Evolutionary conservation across 331 rosid genomes (phyloP).

Genomic region (Rhamnella rubrinervis): DNA sequence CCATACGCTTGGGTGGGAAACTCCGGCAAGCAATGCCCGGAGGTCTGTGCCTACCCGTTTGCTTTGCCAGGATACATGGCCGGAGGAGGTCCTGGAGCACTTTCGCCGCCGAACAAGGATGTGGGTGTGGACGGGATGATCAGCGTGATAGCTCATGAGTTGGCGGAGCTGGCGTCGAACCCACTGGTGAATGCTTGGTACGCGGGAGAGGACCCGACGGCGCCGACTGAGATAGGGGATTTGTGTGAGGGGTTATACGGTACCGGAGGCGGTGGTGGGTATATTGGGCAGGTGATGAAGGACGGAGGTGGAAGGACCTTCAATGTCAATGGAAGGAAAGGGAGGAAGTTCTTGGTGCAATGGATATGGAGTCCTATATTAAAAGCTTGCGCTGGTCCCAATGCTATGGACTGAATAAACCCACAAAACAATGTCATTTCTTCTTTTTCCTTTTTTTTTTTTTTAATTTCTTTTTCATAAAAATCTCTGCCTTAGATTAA

Average conservation of each 20-base stretch:
- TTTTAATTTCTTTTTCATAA: not conserved
- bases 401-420: slow-evolving; percentile 38
- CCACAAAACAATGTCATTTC: not conserved
- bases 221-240: slow-evolving; percentile 86
- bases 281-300: slow-evolving; percentile 70
- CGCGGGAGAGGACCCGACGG: slow-evolving; percentile 89
- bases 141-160: slow-evolving; percentile 77
- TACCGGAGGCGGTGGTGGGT: slow-evolving; percentile 82
- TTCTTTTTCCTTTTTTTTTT: not conserved
- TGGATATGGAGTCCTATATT: slow-evolving; percentile 84
- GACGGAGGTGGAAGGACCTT: slow-evolving; percentile 54
- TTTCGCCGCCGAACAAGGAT: slow-evolving; percentile 65
- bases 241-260: slow-evolving; percentile 85
- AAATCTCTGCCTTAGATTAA: not conserved
- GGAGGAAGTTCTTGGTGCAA: slow-evolving; percentile 66
- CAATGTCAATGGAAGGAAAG: slow-evolving; percentile 60
- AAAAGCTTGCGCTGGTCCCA: slow-evolving; percentile 82
- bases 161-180: slow-evolving; percentile 74
- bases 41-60: slow-evolving; percentile 89
- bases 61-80: slow-evolving; percentile 80
- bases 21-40: slow-evolving; percentile 87
- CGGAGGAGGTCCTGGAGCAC: slow-evolving; percentile 60
- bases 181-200: slow-evolving; percentile 91
- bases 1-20: slow-evolving; percentile 96
- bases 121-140: slow-evolving; percentile 84